Evolutionary conservation across 2,329 filamentous ascomycete species (phyloP), one percentile per base, ranked within the genome.

Genomic region (Aspergillus sclerotialis): DNA sequence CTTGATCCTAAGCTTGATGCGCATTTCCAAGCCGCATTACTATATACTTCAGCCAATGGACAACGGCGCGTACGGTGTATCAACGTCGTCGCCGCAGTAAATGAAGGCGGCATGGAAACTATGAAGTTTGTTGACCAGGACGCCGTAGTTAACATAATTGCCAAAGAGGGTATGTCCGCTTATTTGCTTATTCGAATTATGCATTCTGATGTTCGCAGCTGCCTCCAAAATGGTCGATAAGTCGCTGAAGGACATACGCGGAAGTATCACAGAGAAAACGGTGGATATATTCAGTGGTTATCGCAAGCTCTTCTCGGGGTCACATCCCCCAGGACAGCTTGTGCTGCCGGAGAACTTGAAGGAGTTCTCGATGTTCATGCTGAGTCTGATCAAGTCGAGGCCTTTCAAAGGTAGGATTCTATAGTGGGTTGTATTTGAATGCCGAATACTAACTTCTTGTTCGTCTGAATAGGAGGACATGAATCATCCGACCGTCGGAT

Each of bases 101-200:
- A 82, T 44, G 87, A 95, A 46, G 81, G 79, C 36, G 80, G 86
- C 9, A 77, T 84, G 42, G 88, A 94, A 41, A 73, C 72, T 15
- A 86, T 96, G 78, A 92, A 89, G 53, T 92, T 88, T 56, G 82
- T 96, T 26, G 92, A 98, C 55, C 90, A 98, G 59, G 92, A 98
- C 60, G 89, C 92, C 5, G 86, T 98, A 15, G 76, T 90, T 38
- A 77, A 78, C 24, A 77, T 96, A 37, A 78, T 98, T 38, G 88
- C 90, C 29, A 96, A 96, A 68, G 90, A 98, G 61, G 68, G 67
- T 69, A 49, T 34, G 55, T 42, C 34, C 23, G 25, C 12, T 3
- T 26, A 21, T 9, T 14, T 13, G 23, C 7, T 21, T 30, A 19
- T 26, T n/a, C 40, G 29, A 19, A 19, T 37, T 10, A 23, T n/a